Evolutionary conservation across 1,284 basidiomycete genomes (phyloP), one percentile per base, ranked within the genome.

Genomic region (Kwoniella shivajii): DNA sequence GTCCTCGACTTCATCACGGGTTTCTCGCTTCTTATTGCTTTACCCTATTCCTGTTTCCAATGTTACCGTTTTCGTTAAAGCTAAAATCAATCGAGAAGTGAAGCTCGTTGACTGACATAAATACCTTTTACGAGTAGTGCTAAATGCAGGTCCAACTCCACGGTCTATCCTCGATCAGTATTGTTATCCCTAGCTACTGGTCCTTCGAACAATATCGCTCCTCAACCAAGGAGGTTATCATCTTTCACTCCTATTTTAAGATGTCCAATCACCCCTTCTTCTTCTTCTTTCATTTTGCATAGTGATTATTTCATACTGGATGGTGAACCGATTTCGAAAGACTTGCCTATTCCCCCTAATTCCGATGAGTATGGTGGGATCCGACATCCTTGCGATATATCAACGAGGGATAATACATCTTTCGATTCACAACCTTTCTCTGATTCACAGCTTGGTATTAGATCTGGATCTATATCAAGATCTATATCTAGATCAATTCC

Each of bases 171-270:
- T 7, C 55, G 59, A 10, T 36, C 36, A 27, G 30, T 44, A 11
- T 43, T 61, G 6, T 20, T 61, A 1, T 50, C 56, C 24, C 49
- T 61, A 16, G 38, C 50, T 29, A 52, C 44, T 9, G 27, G n/a
- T n/a, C 24, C 34, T 10, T 11, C 36, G 14, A 22, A 54, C 10
- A 34, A 30, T 14, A 13, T 44, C 18, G 36, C 54, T 18, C 51
- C 57, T 11, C 7, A 48, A 14, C 56, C 45, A 3, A 7, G 34
- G 13, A 36, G 56, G 6, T 39, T 61, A 20, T 47, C 41, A 2
- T 57, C 56, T 30, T 61, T 61, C 38, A 41, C 59, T 0, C 46
- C 50, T 26, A 55, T 61, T 26, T 13, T 57, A 6, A 27, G 55
- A 16, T 37, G 26, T 27, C 33, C 43, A 16, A 18, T 33, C 7